Percentiles rank a stretch among this genome's conserved stretches.
phyloP scores from a whole-genome alignment of 2,329 filamentous ascomycete genomes.

The Tolypocladium inflatum region DNA sequence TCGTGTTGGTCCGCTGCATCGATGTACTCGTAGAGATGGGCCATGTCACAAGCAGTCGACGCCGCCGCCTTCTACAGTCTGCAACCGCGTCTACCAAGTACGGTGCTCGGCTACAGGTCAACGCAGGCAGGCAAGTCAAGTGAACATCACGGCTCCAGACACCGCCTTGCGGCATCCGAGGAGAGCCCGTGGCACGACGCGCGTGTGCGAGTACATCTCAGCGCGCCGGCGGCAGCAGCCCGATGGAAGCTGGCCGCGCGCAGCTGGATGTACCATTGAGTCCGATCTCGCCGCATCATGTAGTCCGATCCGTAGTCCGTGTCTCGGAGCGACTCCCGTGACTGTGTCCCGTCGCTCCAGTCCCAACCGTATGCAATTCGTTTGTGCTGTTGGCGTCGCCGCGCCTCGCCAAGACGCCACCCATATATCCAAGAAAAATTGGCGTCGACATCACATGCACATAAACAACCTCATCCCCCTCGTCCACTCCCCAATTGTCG shows the following conservation, averaged over 20 bases:
- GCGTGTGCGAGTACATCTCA: conserved; percentile 1
- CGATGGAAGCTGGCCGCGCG: neutral
- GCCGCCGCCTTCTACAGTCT: neutral
- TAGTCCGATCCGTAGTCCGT: neutral
- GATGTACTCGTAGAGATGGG: too few species aligned
- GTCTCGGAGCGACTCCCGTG: neutral
- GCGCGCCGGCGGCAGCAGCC: neutral
- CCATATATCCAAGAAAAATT: neutral
- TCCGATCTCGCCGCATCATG: neutral
- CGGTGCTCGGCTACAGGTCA: neutral
- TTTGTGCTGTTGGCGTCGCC: neutral
- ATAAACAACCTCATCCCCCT: neutral
- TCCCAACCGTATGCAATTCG: neutral
- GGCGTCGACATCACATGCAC: neutral
- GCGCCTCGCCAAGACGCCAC: neutral
- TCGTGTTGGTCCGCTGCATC: neutral
- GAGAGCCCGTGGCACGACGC: neutral
- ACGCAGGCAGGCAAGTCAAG: neutral
- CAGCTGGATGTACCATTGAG: conserved; percentile 1
- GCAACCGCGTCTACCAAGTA: neutral
- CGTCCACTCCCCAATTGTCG: neutral
- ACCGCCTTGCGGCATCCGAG: conserved; percentile 1
- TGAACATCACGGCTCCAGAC: neutral
- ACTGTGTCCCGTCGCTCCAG: neutral
- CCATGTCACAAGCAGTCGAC: neutral